Base-by-base conservation (phyloP, 2,329 filamentous ascomycete genomes). In the Exophiala calicioides region DNA sequence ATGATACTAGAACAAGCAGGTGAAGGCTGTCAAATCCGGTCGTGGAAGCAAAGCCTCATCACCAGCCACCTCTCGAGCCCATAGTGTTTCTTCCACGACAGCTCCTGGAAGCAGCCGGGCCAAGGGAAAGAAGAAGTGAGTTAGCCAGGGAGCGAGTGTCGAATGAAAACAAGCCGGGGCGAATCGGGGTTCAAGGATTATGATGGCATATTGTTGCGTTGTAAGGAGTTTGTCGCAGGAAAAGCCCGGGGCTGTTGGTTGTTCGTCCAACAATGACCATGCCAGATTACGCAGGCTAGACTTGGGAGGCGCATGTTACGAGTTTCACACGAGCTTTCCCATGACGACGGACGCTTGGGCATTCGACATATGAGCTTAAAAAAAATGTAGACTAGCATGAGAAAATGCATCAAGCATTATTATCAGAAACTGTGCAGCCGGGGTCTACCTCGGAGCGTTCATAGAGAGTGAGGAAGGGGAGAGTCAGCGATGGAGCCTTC, bases 21-120 rank as follows among this genome's bases (percentile, higher is more conserved):
- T 96, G 36, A 93, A 96, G 59, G 88, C 84, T 35, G 82, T 95
- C 63, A 96, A 96, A 69, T 82, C 79, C 26, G 71, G 65, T 32
- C 44, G 55, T 44, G 48, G 57, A 26, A 47, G 49, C 41, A 51
- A 55, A 67, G 79, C 81, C 38, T 86, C 80, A 46, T 93, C 90
- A 1, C 79, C 85, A 3, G 78, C 84, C 4, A 86, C 85, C 0
- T 96, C 90, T 5, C 80, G 93, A 54, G 90, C 90, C 12, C 91
- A 85, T 4, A 97, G 93, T 65, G 89, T 96, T 19, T 82, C 81
- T 23, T 95, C 90, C 1, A 88, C 80, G 33, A 78, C 74, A 40
- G 69, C 74, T 13, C 36, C 50, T 59, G n/a, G n/a, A n/a, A 62
- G 66, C 50, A 67, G 75, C 63, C 62, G 67, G 52, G 74, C 79